Conservation (phyloP, 306 rosid species). For the Quercus glauca region DNA sequence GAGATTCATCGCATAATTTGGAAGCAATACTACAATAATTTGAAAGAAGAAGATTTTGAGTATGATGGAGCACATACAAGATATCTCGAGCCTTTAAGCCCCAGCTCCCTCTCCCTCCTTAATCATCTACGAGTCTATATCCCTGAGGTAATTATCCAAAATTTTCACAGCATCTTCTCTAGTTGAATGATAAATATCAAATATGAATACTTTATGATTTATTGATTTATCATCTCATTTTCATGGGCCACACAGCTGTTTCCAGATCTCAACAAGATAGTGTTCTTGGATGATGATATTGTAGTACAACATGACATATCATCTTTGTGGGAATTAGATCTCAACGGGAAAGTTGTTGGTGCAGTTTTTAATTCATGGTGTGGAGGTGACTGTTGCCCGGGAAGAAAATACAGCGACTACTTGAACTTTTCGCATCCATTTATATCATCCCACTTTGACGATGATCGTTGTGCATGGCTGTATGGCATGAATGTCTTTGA, state of each 20-base stretch:
- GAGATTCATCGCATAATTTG: slow-evolving; percentile 72
- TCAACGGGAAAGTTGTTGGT: slow-evolving; percentile 77
- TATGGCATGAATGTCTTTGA: slow-evolving; percentile 73
- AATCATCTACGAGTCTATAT: slow-evolving; percentile 78
- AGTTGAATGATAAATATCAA: slow-evolving; percentile 21
- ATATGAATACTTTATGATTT: slow-evolving; percentile 31
- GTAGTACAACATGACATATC: slow-evolving; percentile 82
- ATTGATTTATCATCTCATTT: slow-evolving; percentile 39
- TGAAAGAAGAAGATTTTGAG: slow-evolving; percentile 42
- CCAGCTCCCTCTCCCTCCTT: slow-evolving; percentile 76
- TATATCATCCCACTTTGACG: slow-evolving; percentile 57
- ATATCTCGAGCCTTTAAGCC: slow-evolving; percentile 52
- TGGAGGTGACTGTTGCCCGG: slow-evolving; percentile 61
- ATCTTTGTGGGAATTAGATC: slow-evolving; percentile 79
- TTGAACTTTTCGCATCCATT: slow-evolving; percentile 75
- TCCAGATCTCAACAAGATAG: slow-evolving; percentile 80
- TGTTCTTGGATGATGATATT: slow-evolving; percentile 85
- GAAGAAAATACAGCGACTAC: slow-evolving; percentile 64
- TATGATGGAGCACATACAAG: slow-evolving; percentile 38
- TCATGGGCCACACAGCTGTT: slow-evolving; percentile 70
- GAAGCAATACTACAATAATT: slow-evolving; percentile 51
- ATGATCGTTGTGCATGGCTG: slow-evolving; percentile 65
- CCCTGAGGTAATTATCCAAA: slow-evolving; percentile 60
- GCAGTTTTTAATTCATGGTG: slow-evolving; percentile 73
- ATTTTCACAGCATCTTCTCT: slow-evolving; percentile 18